Percentiles rank a stretch among this genome's conserved stretches.
phyloP scores from a whole-genome alignment of 1,284 basidiomycete species.

The Puccinia sorghi region DNA sequence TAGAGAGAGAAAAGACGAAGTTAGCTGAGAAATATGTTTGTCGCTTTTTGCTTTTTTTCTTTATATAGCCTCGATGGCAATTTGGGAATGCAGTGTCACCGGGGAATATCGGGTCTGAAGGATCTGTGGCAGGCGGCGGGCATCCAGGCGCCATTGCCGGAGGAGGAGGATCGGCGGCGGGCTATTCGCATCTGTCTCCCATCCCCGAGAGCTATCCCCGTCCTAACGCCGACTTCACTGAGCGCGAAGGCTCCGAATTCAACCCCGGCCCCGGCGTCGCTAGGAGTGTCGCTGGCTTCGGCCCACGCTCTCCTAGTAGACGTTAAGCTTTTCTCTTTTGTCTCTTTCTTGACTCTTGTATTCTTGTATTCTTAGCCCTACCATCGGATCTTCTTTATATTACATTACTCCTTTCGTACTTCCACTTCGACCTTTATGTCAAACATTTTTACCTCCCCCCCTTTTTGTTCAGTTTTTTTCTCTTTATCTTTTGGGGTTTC shows the following conservation, averaged over 20 bases:
- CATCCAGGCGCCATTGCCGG: background rate
- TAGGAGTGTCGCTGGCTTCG: slow-evolving; percentile 18
- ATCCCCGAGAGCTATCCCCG: slow-evolving; percentile 35
- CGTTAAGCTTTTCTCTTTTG: slow-evolving; percentile 10
- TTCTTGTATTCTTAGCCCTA: background rate
- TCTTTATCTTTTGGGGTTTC: no score
- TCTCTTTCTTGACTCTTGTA: no score
- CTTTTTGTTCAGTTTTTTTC: no score
- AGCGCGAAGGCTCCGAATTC: slow-evolving; percentile 13
- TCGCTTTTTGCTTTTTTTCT: background rate
- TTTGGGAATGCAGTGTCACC: background rate
- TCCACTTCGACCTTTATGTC: no score
- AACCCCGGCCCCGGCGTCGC: background rate
- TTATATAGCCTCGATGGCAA: slow-evolving; percentile 45
- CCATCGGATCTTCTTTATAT: background rate
- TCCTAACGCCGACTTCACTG: slow-evolving; percentile 26
- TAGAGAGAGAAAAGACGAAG: no score
- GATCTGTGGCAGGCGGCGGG: background rate
- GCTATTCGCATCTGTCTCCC: slow-evolving; percentile 7
- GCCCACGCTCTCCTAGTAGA: slow-evolving; percentile 36
- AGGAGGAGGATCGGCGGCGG: background rate
- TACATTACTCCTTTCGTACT: background rate
- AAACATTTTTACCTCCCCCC: no score
- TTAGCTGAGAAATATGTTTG: background rate
- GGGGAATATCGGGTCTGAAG: background rate